Evolutionary conservation across 306 rosid species (phyloP), one percentile per base, ranked within the genome.

Genomic region (Rosa chinensis): DNA sequence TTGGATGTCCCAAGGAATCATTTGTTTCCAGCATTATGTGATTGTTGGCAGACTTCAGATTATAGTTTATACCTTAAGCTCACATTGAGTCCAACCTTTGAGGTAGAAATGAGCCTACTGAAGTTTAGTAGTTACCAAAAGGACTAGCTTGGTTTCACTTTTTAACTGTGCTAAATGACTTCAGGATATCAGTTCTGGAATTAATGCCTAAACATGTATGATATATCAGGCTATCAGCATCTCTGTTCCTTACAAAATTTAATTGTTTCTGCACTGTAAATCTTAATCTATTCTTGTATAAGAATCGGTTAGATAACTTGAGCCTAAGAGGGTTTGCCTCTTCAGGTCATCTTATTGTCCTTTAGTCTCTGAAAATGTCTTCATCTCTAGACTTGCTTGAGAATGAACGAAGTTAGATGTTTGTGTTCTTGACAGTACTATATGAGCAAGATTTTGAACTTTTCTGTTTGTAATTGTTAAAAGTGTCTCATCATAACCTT

Each of bases 71-170:
- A 39, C 66, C 13, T 20, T 44, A 23, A 23, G 39, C 8, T 40
- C n/a, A 55, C 37, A 8, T 73, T 55, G 44, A 55, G 77, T 73
- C 32, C 43, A 61, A 43, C 21, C 5, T 23, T 58, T 40, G 55
- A 74, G 55, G 70, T 23, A 61, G 42, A 74, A 72, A 56, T 74
- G 52, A 42, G 40, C 44, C 43, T 35, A 14, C 44, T 64, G 21
- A 35, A 32, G n/a, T 74, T 73, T 73, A 52, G 32, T 50, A 4
- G 64, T 32, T 20, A 21, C 66, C 14, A 74, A 53, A 39, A 17
- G 21, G 28, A 67, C 49, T 40, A 4, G 49, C 28, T 58, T 52
- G 10, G 63, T 72, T 68, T 37, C 45, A 40, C 49, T 52, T 52
- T 23, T 6, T 20, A 72, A 20, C 16, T 53, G 12, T 14, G 9